Conservation (phyloP, 2,329 filamentous ascomycete genomes). For the Neospermospora avenae region DNA sequence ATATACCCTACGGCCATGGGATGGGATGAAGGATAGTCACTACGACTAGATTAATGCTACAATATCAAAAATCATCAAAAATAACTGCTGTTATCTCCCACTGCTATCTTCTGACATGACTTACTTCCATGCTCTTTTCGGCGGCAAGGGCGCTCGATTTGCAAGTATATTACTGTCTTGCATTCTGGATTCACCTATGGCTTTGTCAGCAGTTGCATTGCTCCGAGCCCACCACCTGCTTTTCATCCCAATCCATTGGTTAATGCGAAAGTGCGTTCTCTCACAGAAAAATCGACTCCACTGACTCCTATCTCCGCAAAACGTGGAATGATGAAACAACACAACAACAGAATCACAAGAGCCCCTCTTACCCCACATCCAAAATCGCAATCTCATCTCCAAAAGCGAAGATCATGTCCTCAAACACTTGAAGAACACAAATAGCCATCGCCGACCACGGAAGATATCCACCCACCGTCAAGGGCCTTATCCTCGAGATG, state of each 20-base stretch:
- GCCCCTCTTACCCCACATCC: not conserved
- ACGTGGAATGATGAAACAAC: too few relatives aligned
- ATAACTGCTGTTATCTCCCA: too few relatives aligned
- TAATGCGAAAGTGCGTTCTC: too few relatives aligned
- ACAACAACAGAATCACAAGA: too few relatives aligned
- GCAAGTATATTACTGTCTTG: not conserved
- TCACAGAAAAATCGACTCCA: too few relatives aligned
- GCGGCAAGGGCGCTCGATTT: not conserved
- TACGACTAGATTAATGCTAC: constrained; percentile 8
- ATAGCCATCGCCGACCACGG: not conserved
- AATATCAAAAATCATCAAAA: constrained; percentile 1
- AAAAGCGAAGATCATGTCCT: not conserved
- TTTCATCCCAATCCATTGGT: too few relatives aligned
- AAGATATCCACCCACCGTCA: not conserved
- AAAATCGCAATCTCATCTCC: not conserved
- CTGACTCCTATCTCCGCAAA: too few relatives aligned
- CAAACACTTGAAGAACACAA: not conserved
- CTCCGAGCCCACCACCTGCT: not conserved
- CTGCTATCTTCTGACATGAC: too few relatives aligned
- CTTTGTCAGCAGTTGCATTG: too few relatives aligned
- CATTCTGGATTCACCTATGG: not conserved
- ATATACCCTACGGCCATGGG: constrained; percentile 5
- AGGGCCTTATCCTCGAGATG: too few relatives aligned
- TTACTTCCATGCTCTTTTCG: not conserved
- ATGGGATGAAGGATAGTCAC: not conserved